Conservation (phyloP, 2,329 filamentous ascomycete genomes). For the Penicillium vulpinum region DNA sequence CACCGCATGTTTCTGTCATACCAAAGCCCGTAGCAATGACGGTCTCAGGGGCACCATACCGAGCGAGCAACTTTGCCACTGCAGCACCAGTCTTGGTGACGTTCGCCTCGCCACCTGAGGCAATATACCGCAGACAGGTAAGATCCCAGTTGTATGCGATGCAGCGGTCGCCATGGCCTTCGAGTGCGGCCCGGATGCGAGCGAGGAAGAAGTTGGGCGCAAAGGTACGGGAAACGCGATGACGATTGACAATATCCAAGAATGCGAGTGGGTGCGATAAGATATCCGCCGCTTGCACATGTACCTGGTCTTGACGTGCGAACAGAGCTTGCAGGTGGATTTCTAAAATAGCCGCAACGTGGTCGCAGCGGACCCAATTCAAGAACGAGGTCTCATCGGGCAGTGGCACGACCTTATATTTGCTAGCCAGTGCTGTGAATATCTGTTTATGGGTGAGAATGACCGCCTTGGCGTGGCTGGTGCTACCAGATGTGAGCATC, state of each 20-base stretch:
- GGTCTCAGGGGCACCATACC: constrained; percentile 38
- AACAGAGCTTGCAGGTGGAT: constrained; percentile 32
- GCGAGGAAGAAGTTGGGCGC: constrained; percentile 32
- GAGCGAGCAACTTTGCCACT: constrained; percentile 22
- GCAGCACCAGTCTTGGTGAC: constrained; percentile 35
- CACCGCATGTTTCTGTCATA: constrained; percentile 55
- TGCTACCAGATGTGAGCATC: constrained; percentile 1
- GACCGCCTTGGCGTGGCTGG: not conserved
- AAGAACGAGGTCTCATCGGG: constrained; percentile 20
- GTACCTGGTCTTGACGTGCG: constrained; percentile 18
- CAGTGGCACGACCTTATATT: not conserved
- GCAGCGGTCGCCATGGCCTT: constrained; percentile 45
- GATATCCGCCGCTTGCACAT: constrained; percentile 18
- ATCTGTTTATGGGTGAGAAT: not conserved
- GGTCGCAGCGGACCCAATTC: constrained; percentile 44
- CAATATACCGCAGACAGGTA: constrained; percentile 27
- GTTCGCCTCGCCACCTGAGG: constrained; percentile 45
- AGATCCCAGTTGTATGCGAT: constrained; percentile 39
- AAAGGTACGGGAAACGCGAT: constrained; percentile 34
- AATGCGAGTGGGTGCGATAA: constrained; percentile 41
- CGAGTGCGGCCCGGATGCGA: constrained; percentile 22
- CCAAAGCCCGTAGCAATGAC: constrained; percentile 30
- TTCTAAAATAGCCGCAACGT: constrained; percentile 41
- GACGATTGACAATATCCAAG: constrained; percentile 42
- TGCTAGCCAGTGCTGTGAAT: not conserved